A percentile compares a stretch with the other conserved stretches of the same genome.
Evolutionary conservation across 2,329 filamentous ascomycete genomes (phyloP).

Genomic region (Onygenales sp.): DNA sequence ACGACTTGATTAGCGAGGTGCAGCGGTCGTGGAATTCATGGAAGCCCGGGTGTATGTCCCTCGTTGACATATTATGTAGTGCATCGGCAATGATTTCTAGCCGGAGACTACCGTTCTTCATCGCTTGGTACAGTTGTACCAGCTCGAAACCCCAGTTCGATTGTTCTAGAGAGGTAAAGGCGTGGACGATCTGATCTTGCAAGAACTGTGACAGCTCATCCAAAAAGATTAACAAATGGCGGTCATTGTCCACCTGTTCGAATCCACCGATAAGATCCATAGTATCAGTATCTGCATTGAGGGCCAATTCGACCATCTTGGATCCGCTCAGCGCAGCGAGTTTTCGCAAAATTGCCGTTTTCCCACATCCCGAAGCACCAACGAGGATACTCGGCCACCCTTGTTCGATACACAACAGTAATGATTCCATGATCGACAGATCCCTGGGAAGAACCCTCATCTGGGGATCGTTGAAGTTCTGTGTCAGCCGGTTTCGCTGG

Average conservation of each 20-base stretch:
- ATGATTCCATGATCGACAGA: conserved; percentile 68
- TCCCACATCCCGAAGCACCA: conserved; percentile 76
- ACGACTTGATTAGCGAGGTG: conserved; percentile 41
- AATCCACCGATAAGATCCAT: conserved; percentile 97
- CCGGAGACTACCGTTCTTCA: conserved; percentile 20
- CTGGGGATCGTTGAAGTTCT: conserved; percentile 23
- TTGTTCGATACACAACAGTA: conserved; percentile 78
- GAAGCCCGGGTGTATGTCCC: conserved; percentile 39
- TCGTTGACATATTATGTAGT: conserved; percentile 26
- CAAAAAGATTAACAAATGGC: conserved; percentile 57
- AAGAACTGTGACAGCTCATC: conserved; percentile 45
- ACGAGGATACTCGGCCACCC: conserved; percentile 84
- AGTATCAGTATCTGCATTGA: conserved; percentile 92
- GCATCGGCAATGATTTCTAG: conserved; percentile 23
- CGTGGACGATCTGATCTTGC: conserved; percentile 30
- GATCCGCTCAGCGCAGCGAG: conserved; percentile 72
- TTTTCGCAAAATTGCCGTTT: conserved; percentile 69
- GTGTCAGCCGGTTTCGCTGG: conserved; percentile 43
- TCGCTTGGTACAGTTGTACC: conserved; percentile 23
- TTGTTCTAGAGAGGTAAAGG: conserved; percentile 17
- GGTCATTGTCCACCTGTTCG: conserved; percentile 78
- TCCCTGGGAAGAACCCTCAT: conserved; percentile 28
- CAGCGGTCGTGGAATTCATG: conserved; percentile 41
- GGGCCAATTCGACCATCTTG: conserved; percentile 67
- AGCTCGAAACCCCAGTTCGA: conserved; percentile 16